Base-by-base conservation (phyloP, 805 yeast genomes). In the Spathaspora sp. region DNA sequence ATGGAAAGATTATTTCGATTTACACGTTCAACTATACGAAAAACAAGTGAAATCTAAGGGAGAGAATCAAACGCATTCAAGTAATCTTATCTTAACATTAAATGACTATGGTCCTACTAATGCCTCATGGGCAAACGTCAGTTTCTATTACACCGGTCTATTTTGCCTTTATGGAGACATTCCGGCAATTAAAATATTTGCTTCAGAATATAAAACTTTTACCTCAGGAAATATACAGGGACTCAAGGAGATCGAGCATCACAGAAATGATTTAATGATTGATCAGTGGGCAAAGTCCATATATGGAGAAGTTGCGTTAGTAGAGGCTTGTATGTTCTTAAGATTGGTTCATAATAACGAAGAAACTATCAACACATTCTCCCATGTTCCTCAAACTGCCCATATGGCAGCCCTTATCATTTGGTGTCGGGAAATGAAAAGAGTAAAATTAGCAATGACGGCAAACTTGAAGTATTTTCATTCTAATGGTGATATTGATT, bases 1-100 rank as follows among this genome's bases (percentile, higher is more conserved):
- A 45, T 73, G 77, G 77, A 60, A 66, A 49, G 64, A 62, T 10
- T 68, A 70, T 53, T 69, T 69, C 53, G 74, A 72, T 50, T 54
- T 56, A 18, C 77, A 72, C 49, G 66, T 69, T 23, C 53, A 57
- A 9, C 48, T 55, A 18, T 44, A 44, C 16, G 46, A 44, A 44
- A 18, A 44, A 20, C 46, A 44, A 44, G 46, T 44, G 14, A 31
- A 28, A 26, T 44, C 46, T 2, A 28, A 28, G 23, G 47, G 18
- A 31, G 16, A 17, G 11, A 64, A 62, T 49, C 57, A 55, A 3
- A 42, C 42, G 2, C 42, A 44, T 11, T 26, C 39, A 20, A 16
- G 17, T n/a, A 46, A 26, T 26, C 38, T n/a, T 17, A 28, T 38
- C 52, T 26, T 38, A 23, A 28, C 47, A 44, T 44, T 68, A 23